phyloP scores from a whole-genome alignment of 176 grass and related monocot species.

The Carex myosuroides region DNA sequence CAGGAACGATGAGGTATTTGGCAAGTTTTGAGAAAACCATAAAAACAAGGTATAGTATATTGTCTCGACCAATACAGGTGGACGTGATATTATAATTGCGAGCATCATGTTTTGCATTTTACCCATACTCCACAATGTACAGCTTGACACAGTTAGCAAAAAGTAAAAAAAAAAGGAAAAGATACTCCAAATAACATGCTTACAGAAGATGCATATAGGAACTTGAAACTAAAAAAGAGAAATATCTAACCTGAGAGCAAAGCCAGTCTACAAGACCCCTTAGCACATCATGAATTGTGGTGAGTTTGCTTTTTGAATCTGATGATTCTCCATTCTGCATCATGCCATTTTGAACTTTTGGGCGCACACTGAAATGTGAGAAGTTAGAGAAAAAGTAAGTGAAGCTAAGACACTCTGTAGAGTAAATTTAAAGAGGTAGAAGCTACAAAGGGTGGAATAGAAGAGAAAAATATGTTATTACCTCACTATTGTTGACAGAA shows the following conservation, averaged over 20 bases:
- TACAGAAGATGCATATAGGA: conserved; percentile 14
- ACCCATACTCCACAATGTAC: neutral
- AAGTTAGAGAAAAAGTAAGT: conserved; percentile 22
- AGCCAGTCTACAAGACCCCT: conserved; percentile 78
- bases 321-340: conserved; percentile 68
- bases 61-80: neutral
- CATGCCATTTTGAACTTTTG: conserved; percentile 54
- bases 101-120: conserved; percentile 2
- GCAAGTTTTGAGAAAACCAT: neutral
- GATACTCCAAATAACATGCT: neutral
- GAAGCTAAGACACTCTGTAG: conserved; percentile 14
- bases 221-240: conserved; percentile 9
- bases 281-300: conserved; percentile 61
- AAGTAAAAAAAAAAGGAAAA: conserved; percentile 5
- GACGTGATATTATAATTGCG: neutral
- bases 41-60: neutral
- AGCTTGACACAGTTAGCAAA: neutral
- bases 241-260: conserved; percentile 75
- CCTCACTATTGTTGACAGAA: conserved; percentile 81
- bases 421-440: conserved; percentile 5
- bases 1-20: neutral
- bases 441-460: neutral
- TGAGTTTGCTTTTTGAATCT: conserved; percentile 78
- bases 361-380: conserved; percentile 43
- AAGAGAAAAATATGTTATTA: conserved; percentile 17